phyloP scores from a whole-genome alignment of 2,329 filamentous ascomycete species.

The Xylaria sp. region DNA sequence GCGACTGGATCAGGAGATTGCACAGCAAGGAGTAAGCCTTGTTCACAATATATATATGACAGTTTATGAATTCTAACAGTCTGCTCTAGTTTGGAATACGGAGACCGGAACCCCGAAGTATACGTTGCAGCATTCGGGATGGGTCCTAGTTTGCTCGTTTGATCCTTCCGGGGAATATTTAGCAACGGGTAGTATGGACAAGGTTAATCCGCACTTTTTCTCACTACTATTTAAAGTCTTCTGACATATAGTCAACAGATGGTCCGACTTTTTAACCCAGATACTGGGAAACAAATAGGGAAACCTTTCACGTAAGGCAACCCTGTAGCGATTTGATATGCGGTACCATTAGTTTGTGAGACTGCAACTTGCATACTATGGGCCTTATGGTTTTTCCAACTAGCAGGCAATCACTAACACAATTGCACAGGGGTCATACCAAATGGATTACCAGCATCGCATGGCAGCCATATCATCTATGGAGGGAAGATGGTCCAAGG shows the following conservation, averaged over 20 bases:
- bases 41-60: background rate
- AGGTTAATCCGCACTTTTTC: conserved; percentile 49
- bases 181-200: conserved; percentile 94
- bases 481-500: conserved; percentile 77
- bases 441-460: conserved; percentile 90
- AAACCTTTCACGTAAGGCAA: conserved; percentile 68
- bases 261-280: conserved; percentile 88
- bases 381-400: background rate
- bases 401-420: conserved; percentile 11
- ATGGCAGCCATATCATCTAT: conserved; percentile 94
- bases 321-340: background rate
- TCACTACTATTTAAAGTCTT: background rate
- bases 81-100: conserved; percentile 75
- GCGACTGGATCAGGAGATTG: conserved; percentile 92
- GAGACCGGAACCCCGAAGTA: conserved; percentile 90
- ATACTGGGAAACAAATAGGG: conserved; percentile 79
- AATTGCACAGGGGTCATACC: conserved; percentile 69
- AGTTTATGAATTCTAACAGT: conserved; percentile 22
- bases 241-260: conserved; percentile 54
- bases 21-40: conserved; percentile 66
- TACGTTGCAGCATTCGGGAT: conserved; percentile 87
- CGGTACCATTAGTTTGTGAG: background rate
- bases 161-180: conserved; percentile 84
- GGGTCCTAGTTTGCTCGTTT: conserved; percentile 90
- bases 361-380: background rate